Percentiles rank a stretch among this genome's conserved stretches.
phyloP scores from a whole-genome alignment of 2,329 filamentous ascomycete genomes.

The Torrubiellomyces zombiae region DNA sequence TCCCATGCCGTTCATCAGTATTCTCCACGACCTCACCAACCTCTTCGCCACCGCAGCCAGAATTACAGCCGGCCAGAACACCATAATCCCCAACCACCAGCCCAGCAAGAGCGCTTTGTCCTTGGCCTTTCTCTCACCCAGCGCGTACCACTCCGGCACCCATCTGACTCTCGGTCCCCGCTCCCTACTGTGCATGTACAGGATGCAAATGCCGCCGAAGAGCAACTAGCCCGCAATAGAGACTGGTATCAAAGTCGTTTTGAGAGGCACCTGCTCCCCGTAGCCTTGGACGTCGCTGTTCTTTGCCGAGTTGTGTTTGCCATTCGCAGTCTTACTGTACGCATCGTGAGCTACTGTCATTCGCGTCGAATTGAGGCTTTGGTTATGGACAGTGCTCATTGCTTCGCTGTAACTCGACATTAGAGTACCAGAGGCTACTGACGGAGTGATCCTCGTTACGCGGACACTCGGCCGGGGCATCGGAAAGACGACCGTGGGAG shows the following conservation, averaged over 20 bases:
- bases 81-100: constrained; percentile 14
- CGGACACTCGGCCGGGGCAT: too few relatives aligned
- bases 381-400: too few relatives aligned
- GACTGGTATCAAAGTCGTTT: constrained; percentile 11
- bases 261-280: too few relatives aligned
- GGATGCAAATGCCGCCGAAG: constrained; percentile 15
- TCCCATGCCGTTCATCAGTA: constrained; percentile 13
- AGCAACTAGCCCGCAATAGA: constrained; percentile 13
- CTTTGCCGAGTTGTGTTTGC: too few relatives aligned
- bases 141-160: constrained; percentile 18
- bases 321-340: too few relatives aligned
- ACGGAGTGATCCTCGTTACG: too few relatives aligned
- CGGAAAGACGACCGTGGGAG: too few relatives aligned
- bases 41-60: constrained; percentile 59
- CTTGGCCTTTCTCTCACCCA: constrained; percentile 7
- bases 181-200: constrained; percentile 16
- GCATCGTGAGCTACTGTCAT: too few relatives aligned
- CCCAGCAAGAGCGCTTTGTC: constrained; percentile 9
- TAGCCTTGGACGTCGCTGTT: too few relatives aligned
- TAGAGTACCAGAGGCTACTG: too few relatives aligned
- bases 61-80: constrained; percentile 40
- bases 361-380: too few relatives aligned
- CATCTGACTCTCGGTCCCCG: constrained; percentile 12
- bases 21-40: constrained; percentile 49
- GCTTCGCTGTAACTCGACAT: too few relatives aligned